Percentiles rank a stretch among this genome's conserved stretches.
Evolutionary conservation across 768 basidiomycete genomes (phyloP).

Genomic region (Lactarius pseudohatsudake): DNA sequence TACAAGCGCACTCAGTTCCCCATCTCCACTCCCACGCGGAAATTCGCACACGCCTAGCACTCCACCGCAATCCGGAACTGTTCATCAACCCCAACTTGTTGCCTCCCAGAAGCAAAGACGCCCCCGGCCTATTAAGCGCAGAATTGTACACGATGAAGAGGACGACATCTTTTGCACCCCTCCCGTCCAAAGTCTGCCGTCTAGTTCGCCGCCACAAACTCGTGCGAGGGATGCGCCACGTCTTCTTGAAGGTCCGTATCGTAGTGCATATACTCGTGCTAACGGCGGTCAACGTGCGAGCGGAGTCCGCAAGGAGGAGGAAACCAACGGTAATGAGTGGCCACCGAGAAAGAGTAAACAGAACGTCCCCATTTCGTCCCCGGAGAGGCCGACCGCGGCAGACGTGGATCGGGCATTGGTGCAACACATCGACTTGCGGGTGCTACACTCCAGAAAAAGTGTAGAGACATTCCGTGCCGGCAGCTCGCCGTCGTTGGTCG

Average conservation of each 20-base stretch:
- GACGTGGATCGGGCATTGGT: slow-evolving; percentile 9
- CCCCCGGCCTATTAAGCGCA: slow-evolving; percentile 2
- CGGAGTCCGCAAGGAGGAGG: slow-evolving; percentile 16
- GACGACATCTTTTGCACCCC: slow-evolving; percentile 22
- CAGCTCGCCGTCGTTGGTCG: slow-evolving; percentile 5
- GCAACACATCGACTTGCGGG: slow-evolving; percentile 21
- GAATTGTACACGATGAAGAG: not conserved
- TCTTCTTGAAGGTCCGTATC: slow-evolving; percentile 32
- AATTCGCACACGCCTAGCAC: not conserved
- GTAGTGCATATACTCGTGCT: slow-evolving; percentile 30
- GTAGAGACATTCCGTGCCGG: slow-evolving; percentile 4
- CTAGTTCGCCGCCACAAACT: not conserved
- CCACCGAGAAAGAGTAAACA: slow-evolving; percentile 5
- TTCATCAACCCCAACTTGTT: not conserved
- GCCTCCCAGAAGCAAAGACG: not conserved
- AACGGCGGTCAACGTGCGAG: slow-evolving; percentile 21
- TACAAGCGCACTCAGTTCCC: slow-evolving; percentile 16
- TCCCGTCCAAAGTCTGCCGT: slow-evolving; percentile 5
- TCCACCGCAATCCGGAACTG: not conserved
- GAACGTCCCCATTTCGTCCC: not conserved
- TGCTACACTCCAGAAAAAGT: slow-evolving; percentile 11
- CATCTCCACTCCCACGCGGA: slow-evolving; percentile 7
- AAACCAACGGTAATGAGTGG: slow-evolving; percentile 13
- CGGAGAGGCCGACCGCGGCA: not conserved
- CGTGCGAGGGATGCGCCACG: slow-evolving; percentile 29